Evolutionary conservation across 768 basidiomycete genomes (phyloP).

Genomic region (Agaricus blazei): DNA sequence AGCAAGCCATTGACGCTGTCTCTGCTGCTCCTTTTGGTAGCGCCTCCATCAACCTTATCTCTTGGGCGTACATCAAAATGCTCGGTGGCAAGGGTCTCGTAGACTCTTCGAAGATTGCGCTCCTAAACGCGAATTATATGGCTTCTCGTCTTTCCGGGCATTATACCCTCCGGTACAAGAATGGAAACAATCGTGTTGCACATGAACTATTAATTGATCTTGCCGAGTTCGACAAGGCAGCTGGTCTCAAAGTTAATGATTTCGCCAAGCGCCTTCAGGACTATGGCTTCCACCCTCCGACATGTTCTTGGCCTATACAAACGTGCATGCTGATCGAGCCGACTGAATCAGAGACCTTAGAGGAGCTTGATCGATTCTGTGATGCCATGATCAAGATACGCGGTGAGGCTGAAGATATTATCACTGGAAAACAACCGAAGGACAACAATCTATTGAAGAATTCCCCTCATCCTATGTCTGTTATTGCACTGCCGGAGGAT

Average conservation of each 20-base stretch:
- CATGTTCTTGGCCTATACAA: constrained; percentile 96
- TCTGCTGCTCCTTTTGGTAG: constrained; percentile 93
- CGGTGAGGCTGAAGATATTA: constrained; percentile 83
- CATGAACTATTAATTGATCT: constrained; percentile 96
- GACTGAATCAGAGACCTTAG: constrained; percentile 91
- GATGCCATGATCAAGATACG: constrained; percentile 98
- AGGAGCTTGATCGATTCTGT: constrained; percentile 96
- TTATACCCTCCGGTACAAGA: constrained; percentile 87
- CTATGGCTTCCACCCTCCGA: constrained; percentile 94
- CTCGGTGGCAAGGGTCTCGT: constrained; percentile 90
- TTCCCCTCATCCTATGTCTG: constrained; percentile 85
- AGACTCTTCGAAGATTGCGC: constrained; percentile 79
- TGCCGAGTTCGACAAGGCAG: constrained; percentile 88
- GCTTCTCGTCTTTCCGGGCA: constrained; percentile 79
- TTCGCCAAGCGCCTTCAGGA: constrained; percentile 89
- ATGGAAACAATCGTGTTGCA: constrained; percentile 86
- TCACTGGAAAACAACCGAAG: constrained; percentile 80
- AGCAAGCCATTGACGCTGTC: constrained; percentile 79
- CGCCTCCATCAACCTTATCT: constrained; percentile 91
- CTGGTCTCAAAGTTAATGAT: constrained; percentile 89
- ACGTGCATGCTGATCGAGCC: constrained; percentile 98
- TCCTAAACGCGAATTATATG: constrained; percentile 98
- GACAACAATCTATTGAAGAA: constrained; percentile 93
- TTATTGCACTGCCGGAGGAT: constrained; percentile 63
- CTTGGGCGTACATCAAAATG: constrained; percentile 99